These are phyloP conservation scores for Russula vinacea DNA, from an alignment of 768 basidiomycete genomes.

Conservation along the genomic window DNA sequence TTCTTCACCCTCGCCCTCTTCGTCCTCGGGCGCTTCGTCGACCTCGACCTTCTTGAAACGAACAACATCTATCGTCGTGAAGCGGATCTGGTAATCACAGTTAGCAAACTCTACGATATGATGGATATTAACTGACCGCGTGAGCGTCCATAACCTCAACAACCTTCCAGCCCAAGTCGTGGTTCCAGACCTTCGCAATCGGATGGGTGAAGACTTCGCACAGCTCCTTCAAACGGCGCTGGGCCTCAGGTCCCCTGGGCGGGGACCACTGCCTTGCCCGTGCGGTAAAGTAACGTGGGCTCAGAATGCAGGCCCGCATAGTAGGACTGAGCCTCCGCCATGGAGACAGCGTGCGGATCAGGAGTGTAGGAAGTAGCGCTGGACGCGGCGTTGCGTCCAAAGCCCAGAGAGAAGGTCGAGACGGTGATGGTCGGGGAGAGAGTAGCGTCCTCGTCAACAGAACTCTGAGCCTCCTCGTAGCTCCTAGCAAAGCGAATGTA, in stretches of 20 bases:
- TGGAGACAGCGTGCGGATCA: too few species aligned
- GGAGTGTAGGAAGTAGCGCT: not conserved
- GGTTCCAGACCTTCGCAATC: conserved; percentile 36
- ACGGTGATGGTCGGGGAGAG: not conserved
- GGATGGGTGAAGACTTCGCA: conserved; percentile 37
- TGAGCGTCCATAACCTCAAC: conserved; percentile 33
- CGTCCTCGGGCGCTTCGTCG: conserved; percentile 27
- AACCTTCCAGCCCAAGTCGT: conserved; percentile 36
- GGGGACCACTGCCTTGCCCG: conserved; percentile 33
- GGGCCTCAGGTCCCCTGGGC: conserved; percentile 28
- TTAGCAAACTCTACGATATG: conserved; percentile 33
- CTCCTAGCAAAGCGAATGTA: not conserved
- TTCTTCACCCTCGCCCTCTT: conserved; percentile 24
- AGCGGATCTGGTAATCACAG: conserved; percentile 36
- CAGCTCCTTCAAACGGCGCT: conserved; percentile 34
- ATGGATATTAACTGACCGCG: conserved; percentile 33
- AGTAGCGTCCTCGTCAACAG: not conserved
- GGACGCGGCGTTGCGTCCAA: not conserved
- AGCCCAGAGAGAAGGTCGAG: not conserved
- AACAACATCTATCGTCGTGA: conserved; percentile 38
- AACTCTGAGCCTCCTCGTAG: not conserved
- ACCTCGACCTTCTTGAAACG: conserved; percentile 35
- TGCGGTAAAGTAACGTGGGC: conserved; percentile 35
- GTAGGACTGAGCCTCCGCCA: conserved; percentile 30
- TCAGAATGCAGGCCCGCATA: conserved; percentile 36